A percentile compares a stretch with the other conserved stretches of the same genome.
These are phyloP conservation scores for Penicillium hesseltinei DNA, from an alignment of 2,329 filamentous ascomycete genomes.

Conservation along the genomic window DNA sequence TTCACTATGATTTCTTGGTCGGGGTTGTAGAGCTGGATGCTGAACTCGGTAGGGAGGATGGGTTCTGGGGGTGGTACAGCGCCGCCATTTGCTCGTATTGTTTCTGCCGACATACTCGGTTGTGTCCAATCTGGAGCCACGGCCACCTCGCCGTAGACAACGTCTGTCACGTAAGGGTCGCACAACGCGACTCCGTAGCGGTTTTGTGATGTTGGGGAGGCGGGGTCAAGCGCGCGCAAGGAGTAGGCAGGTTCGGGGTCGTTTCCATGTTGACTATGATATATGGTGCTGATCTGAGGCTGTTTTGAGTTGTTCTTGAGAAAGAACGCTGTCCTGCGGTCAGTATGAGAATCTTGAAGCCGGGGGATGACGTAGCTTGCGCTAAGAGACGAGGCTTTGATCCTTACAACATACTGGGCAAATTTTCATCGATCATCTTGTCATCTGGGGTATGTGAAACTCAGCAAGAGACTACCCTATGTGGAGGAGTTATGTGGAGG, in stretches of 20 bases:
- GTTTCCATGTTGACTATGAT: slow-evolving; percentile 68
- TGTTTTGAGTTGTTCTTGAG: slow-evolving; percentile 51
- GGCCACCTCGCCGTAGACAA: slow-evolving; percentile 84
- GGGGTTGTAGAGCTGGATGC: slow-evolving; percentile 89
- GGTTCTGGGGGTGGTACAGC: slow-evolving; percentile 65
- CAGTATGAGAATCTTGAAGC: slow-evolving; percentile 7
- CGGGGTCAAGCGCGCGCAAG: slow-evolving; percentile 72
- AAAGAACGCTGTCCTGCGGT: slow-evolving; percentile 53
- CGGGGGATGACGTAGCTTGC: slow-evolving; percentile 16
- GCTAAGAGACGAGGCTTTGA: slow-evolving; percentile 31
- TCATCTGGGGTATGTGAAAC: neutral
- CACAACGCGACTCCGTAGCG: slow-evolving; percentile 84
- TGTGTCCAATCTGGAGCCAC: slow-evolving; percentile 83
- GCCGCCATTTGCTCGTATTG: slow-evolving; percentile 69
- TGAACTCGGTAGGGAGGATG: slow-evolving; percentile 72
- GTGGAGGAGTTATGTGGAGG: neutral
- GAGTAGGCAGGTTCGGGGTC: slow-evolving; percentile 77
- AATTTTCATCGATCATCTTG: slow-evolving; percentile 85
- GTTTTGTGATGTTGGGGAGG: slow-evolving; percentile 68
- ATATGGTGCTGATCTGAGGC: slow-evolving; percentile 38
- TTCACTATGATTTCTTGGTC: slow-evolving; percentile 76
- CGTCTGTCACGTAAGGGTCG: slow-evolving; percentile 74
- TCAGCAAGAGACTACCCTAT: neutral
- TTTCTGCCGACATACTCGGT: slow-evolving; percentile 75
- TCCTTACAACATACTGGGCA: slow-evolving; percentile 63